These are phyloP conservation scores for Hygrophila difformis DNA, from an alignment of 257 asterid species.

Conservation along the genomic window DNA sequence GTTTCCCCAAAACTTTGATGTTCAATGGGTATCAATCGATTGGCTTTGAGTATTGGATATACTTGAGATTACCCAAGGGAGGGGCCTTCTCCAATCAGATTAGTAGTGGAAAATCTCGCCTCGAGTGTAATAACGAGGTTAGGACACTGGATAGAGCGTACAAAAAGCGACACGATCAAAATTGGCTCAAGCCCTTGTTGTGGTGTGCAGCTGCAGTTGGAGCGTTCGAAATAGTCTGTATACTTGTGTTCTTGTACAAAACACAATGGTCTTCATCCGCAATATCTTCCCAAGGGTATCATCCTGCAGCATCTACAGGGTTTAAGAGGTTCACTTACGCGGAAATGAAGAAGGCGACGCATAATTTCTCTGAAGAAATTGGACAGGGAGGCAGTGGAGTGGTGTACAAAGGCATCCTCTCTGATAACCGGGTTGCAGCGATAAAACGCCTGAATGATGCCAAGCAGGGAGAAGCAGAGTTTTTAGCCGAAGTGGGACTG, in stretches of 20 bases:
- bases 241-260: slow-evolving; percentile 16
- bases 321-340: slow-evolving; percentile 30
- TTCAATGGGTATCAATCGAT: slow-evolving; percentile 23
- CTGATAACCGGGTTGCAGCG: slow-evolving; percentile 28
- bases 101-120: neutral
- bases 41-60: slow-evolving; percentile 4
- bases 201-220: slow-evolving; percentile 18
- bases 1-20: slow-evolving; percentile 21
- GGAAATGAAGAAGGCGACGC: slow-evolving; percentile 30
- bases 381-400: slow-evolving; percentile 36
- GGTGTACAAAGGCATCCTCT: slow-evolving; percentile 27
- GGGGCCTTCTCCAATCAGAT: neutral
- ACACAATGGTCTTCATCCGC: slow-evolving; percentile 14
- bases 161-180: slow-evolving; percentile 1
- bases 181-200: slow-evolving; percentile 12
- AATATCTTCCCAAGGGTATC: too few species aligned
- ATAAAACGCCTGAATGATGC: slow-evolving; percentile 22
- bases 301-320: too few species aligned
- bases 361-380: slow-evolving; percentile 27
- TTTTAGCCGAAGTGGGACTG: slow-evolving; percentile 3
- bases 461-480: slow-evolving; percentile 24
- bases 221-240: slow-evolving; percentile 19
- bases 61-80: slow-evolving; percentile 23
- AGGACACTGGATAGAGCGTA: slow-evolving; percentile 5
- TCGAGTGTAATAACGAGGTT: neutral